Base-by-base conservation (phyloP, 306 rosid genomes). In the Lathyrus oleraceus region DNA sequence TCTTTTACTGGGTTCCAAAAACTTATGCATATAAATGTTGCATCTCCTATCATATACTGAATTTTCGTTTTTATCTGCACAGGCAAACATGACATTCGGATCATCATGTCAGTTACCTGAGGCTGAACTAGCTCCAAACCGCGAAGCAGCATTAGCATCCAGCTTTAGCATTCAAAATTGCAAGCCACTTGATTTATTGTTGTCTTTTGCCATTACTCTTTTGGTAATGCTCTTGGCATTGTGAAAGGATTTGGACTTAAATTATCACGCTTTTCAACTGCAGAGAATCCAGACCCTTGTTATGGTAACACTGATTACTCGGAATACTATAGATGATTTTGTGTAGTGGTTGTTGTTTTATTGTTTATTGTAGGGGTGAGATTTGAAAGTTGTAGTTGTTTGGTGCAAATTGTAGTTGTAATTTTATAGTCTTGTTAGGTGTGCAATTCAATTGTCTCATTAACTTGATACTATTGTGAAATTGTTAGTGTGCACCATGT, bases 31-130 rank as follows among this genome's bases (percentile, higher is more conserved):
- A 25, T 3, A 4, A 25, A 25, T 25, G 28, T 25, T 25, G 4
- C 3, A 25, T 25, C 28, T 25, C 28, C 12, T 51, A 57, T 9
- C 36, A 17, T 27, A 32, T 14, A 36, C 32, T 67, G 52, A 75
- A 51, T 44, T 70, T 67, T 15, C 12, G n/a, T 11, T 51, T 56
- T 73, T 19, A 21, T 28, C 45, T 61, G 54, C 58, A 49, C 90
- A 91, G 97, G 83, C 48, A 63, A 91, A 88, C 81, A 70, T 21
- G 84, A 85, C 77, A 63, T 78, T 62, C 63, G 95, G 95, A 61
- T 81, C 42, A 27, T 88, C 30, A 17, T 91, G 97, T 74, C 69
- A 79, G 25, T 16, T 70, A 54, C 84, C 88, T 3, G 79, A 81
- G 76, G 89, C 85, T 38, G 66, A 45, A 9, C 67, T 15, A 39